Base-by-base conservation (phyloP, 2,329 filamentous ascomycete species). In the Fusarium pseudoanthophilum region DNA sequence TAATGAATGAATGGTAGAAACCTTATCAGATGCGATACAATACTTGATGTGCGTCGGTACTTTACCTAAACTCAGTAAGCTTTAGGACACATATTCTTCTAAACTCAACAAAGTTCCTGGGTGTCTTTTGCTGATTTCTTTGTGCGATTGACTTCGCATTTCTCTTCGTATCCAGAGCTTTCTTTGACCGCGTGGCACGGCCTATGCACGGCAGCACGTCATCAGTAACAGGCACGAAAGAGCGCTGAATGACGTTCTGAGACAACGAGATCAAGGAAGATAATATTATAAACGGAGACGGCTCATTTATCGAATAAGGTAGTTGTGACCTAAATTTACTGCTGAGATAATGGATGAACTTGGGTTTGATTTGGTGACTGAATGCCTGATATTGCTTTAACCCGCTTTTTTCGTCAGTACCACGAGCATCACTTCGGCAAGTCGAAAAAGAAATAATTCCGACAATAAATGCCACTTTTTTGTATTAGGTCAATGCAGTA, bases 131-230 rank as follows among this genome's bases (percentile, higher is more conserved):
- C 9, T 39, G 10, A 20, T 16, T 11, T 16, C 24, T 21, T 11
- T 21, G 16, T 21, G 20, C 26, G 14, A 13, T 30, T 21, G 16
- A 40, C 20, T 18, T 46, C 9, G 4, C 37, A 26, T 16, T 26
- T 36, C 21, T 28, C 18, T 40, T 43, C 18, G n/a, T 48, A 32
- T 63, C 34, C 15, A 40, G 24, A 24, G 16, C 43, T 42, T 34
- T 34, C 49, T 43, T 49, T 58, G 24, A 34, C 42, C 36, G 43
- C 36, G 30, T 36, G 37, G 18, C 30, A 42, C 40, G 21, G 43
- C 58, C 36, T 34, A 24, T 40, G 28, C 36, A 53, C 18, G n/a
- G 34, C 37, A 37, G 56, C 56, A 73, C 70, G 70, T 71, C 70
- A 73, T 73, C 52, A 70, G n/a, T 20, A 30, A 34, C 51, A 9